Base-by-base conservation (phyloP, 371 early-diverging fungal genomes). In the Nematocida ausubeli region DNA sequence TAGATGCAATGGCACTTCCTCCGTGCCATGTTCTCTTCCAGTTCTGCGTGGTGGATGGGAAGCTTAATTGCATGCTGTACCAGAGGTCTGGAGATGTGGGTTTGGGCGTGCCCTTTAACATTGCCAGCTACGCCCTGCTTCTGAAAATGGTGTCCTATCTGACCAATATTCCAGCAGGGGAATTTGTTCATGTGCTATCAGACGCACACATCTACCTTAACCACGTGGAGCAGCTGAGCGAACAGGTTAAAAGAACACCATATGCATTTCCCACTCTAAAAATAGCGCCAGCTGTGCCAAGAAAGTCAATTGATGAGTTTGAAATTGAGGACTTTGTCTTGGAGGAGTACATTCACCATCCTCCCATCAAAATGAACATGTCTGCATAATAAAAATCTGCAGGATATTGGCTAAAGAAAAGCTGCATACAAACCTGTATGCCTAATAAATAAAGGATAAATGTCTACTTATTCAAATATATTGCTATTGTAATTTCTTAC, bases 51-150 rank as follows among this genome's bases (percentile, higher is more conserved):
- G 35, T 44, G 1, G 65, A 81, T 19, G 71, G 67, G 4, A 71
- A 82, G 67, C 87, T 98, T 26, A 93, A 92, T 3, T 96, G 95
- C 86, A 91, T 92, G 56, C 87, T 97, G 55, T 98, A 98, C 87
- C 98, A 98, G 85, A 89, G 98, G 1, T 95, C 95, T 0, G 93
- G 94, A 83, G 98, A 98, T 85, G 89, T 98, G 88, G 98, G 98
- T 0, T 88, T 98, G 35, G 98, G 98, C 24, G 95, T 98, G 3
- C 98, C 98, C 0, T 98, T 98, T 87, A 98, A 98, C 84, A 96
- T 98, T 84, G 96, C 98, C 14, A 92, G 92, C 16, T 98, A 98
- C 83, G 91, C 97, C 0, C 83, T 98, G 19, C 88, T 98, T 35
- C 92, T 95, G 5, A 88, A 90, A 69, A 90, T 98, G 88, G 89